Evolutionary conservation across 2,329 filamentous ascomycete species (phyloP), one percentile per base, ranked within the genome.

Genomic region (Alternaria angustiovoidea): DNA sequence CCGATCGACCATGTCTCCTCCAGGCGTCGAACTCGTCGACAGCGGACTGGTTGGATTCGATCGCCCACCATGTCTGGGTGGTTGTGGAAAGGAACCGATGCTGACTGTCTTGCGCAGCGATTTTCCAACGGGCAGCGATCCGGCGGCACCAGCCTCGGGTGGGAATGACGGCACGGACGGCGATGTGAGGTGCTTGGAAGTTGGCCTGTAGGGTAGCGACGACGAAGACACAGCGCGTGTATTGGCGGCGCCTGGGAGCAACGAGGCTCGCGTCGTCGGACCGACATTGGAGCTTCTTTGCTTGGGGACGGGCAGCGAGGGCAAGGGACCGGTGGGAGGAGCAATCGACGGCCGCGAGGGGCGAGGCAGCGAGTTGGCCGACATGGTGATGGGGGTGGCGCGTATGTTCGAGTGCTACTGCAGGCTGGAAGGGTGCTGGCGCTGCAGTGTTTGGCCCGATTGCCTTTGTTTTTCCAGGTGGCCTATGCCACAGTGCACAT

Each of bases 61-160:
- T 26, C 66, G 56, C 44, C 80, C 84, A 54, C 86, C 85, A 48
- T 88, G 87, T 67, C 89, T 89, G 14, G 94, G 94, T 14, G 94
- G 94, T 66, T 96, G 91, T 30, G 94, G 94, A 74, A 98, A 97
- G 1, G 93, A 90, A 75, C 94, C 94, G 73, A 97, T 96, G 83
- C 94, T 97, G 72, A 96, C 90, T 1, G 91, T 91, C 80, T 96
- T 96, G 63, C 93, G 88, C 56, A 97, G 80, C 1, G 89, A 88
- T 78, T 89, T 94, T 26, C 88, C 87, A 1, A 74, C 65, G 4
- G 77, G 72, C 12, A 74, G 62, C 8, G 68, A 60, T 7, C 69
- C 66, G 2, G 67, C 59, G 6, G 72, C 60, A 3, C 87, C 82
- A 32, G 78, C 72, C 20, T 72, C 70, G 12, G 81, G 81, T 39